Evolutionary conservation across 1,139 yeast genomes (phyloP).

Genomic region (Geotrichum phurueaensis): DNA sequence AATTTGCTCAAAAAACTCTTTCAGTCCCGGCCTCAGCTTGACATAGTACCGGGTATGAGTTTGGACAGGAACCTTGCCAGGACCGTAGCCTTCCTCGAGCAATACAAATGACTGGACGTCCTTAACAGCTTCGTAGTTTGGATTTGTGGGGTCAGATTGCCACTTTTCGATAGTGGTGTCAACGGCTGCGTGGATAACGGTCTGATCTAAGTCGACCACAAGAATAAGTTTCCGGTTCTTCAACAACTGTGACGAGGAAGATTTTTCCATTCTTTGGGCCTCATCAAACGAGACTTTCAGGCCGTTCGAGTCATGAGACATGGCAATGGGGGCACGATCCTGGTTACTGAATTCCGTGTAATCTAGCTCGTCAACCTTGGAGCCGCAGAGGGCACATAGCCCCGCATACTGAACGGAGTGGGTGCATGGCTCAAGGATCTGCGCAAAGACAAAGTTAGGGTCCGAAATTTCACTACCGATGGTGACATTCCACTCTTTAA

Average conservation of each 20-base stretch:
- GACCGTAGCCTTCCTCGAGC: slow-evolving; percentile 65
- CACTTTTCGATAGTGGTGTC: slow-evolving; percentile 97
- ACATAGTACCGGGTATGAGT: slow-evolving; percentile 54
- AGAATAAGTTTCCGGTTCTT: slow-evolving; percentile 66
- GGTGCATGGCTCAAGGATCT: slow-evolving; percentile 74
- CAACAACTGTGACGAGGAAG: slow-evolving; percentile 55
- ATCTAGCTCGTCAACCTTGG: slow-evolving; percentile 69
- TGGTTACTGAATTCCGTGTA: slow-evolving; percentile 67
- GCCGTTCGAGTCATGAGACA: slow-evolving; percentile 88
- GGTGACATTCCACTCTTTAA: slow-evolving; percentile 46
- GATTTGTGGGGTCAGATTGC: slow-evolving; percentile 80
- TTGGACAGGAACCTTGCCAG: slow-evolving; percentile 27
- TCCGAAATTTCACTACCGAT: slow-evolving; percentile 53
- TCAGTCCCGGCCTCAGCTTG: slow-evolving; percentile 82
- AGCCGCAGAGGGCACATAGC: slow-evolving; percentile 89
- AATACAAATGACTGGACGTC: slow-evolving; percentile 74
- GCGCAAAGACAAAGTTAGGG: slow-evolving; percentile 30
- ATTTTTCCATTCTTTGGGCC: slow-evolving; percentile 76
- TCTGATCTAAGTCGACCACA: slow-evolving; percentile 95
- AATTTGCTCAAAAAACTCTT: slow-evolving; percentile 60
- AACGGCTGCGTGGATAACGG: slow-evolving; percentile 95
- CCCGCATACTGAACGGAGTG: slow-evolving; percentile 97
- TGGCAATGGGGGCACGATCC: slow-evolving; percentile 76
- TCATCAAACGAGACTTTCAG: slow-evolving; percentile 78
- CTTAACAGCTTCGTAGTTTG: slow-evolving; percentile 76